Evolutionary conservation across 1,139 yeast genomes (phyloP).

Genomic region (Taiozyma sp.): DNA sequence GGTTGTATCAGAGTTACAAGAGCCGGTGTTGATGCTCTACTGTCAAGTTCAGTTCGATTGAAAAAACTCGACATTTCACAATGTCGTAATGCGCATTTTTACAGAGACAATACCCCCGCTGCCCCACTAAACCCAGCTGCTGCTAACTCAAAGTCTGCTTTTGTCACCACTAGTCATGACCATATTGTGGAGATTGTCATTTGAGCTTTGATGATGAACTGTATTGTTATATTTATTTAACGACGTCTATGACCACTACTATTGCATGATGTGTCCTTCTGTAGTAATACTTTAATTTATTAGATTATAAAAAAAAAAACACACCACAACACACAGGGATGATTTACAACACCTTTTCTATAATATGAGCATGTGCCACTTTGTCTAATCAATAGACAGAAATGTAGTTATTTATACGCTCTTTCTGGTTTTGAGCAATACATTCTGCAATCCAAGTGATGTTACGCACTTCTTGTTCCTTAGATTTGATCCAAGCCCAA

Average conservation of each 20-base stretch:
- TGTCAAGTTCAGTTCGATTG: conserved; percentile 53
- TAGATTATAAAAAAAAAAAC: not conserved
- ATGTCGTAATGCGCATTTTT: conserved; percentile 56
- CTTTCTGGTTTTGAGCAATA: conserved; percentile 83
- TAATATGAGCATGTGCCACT: not conserved
- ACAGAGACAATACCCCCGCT: conserved; percentile 55
- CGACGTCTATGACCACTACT: not conserved
- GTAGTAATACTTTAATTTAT: not conserved
- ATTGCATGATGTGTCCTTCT: not conserved
- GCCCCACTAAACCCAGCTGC: conserved; percentile 43
- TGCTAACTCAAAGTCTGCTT: conserved; percentile 50
- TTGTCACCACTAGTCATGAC: conserved; percentile 50
- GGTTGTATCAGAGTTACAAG: conserved; percentile 76
- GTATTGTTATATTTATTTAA: not conserved
- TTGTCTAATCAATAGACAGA: conserved; percentile 49
- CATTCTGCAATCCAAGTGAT: conserved; percentile 99
- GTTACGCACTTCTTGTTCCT: conserved; percentile 95
- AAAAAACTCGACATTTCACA: conserved; percentile 58
- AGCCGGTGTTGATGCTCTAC: conserved; percentile 65
- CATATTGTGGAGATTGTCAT: conserved; percentile 52
- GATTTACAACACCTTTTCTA: not conserved
- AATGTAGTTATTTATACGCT: conserved; percentile 73
- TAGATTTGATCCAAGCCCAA: conserved; percentile 96
- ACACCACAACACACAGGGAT: not conserved
- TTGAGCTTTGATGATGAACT: conserved; percentile 3